phyloP scores from a whole-genome alignment of 768 basidiomycete genomes.

The Tephrocybe rancida region DNA sequence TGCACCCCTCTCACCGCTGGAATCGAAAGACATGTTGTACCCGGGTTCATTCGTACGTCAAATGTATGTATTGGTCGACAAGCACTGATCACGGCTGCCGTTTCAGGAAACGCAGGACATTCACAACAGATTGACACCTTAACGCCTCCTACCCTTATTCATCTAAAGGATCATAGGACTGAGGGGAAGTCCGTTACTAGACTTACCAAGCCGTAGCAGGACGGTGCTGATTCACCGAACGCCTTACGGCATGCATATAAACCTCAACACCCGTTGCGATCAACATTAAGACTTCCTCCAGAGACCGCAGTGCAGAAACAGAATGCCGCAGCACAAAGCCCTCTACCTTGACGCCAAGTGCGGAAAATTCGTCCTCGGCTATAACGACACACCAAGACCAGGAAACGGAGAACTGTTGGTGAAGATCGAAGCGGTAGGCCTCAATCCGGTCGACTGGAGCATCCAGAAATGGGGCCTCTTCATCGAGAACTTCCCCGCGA shows the following conservation, averaged over 20 bases:
- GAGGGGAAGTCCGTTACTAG: not conserved
- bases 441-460: conserved; percentile 53
- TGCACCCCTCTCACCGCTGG: not conserved
- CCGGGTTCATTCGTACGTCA: conserved; percentile 5
- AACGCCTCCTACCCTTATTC: not conserved
- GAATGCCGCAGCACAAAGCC: conserved; percentile 26
- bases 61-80: not conserved
- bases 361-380: conserved; percentile 21
- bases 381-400: conserved; percentile 25
- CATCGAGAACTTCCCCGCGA: conserved; percentile 37
- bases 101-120: not conserved
- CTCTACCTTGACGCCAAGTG: conserved; percentile 23
- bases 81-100: not conserved
- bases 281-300: not conserved
- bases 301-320: not conserved
- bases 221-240: conserved; percentile 1
- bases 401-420: conserved; percentile 44
- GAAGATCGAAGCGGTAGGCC: conserved; percentile 37
- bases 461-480: conserved; percentile 27
- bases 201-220: conserved; percentile 5
- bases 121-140: not conserved
- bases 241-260: conserved; percentile 1
- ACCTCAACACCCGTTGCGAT: not conserved
- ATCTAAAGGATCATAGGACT: not conserved
- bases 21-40: not conserved